Conservation (phyloP, 768 basidiomycete species). For the Kwoniella sp. region DNA sequence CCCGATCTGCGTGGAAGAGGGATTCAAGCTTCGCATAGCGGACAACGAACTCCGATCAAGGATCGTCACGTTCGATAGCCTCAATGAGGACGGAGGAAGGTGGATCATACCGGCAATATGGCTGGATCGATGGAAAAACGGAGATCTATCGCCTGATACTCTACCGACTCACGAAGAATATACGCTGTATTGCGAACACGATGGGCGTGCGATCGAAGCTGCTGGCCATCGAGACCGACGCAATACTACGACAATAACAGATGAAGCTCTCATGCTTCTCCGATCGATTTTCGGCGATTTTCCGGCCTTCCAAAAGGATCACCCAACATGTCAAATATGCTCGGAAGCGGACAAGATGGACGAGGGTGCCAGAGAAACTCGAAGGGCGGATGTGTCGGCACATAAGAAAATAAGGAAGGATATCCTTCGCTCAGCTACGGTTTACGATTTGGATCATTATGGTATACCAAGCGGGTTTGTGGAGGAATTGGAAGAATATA, state of each 20-base stretch:
- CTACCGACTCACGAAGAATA: slow-evolving; percentile 25
- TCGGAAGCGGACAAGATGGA: background rate
- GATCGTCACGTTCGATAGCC: slow-evolving; percentile 26
- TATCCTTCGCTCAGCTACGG: background rate
- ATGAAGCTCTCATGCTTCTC: slow-evolving; percentile 27
- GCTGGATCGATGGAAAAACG: slow-evolving; percentile 33
- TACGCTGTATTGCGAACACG: slow-evolving; percentile 39
- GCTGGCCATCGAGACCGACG: background rate
- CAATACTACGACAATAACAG: slow-evolving; percentile 1
- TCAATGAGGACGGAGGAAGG: slow-evolving; percentile 17
- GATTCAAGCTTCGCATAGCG: background rate
- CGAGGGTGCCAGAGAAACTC: background rate
- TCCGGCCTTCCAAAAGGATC: background rate
- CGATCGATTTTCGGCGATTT: slow-evolving; percentile 29
- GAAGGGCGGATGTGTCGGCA: slow-evolving; percentile 8
- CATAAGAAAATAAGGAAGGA: slow-evolving; percentile 23
- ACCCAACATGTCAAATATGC: slow-evolving; percentile 20
- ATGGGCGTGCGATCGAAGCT: background rate
- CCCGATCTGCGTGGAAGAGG: slow-evolving; percentile 25
- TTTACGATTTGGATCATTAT: slow-evolving; percentile 27
- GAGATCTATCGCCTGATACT: background rate
- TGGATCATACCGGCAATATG: slow-evolving; percentile 34
- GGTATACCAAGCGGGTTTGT: slow-evolving; percentile 24
- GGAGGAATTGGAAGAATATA: slow-evolving; percentile 20
- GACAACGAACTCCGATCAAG: slow-evolving; percentile 10